Percentiles rank a stretch among this genome's conserved stretches.
Evolutionary conservation across 352 stramenopile genomes (phyloP).

Genomic region (Globisporangium middletonii): DNA sequence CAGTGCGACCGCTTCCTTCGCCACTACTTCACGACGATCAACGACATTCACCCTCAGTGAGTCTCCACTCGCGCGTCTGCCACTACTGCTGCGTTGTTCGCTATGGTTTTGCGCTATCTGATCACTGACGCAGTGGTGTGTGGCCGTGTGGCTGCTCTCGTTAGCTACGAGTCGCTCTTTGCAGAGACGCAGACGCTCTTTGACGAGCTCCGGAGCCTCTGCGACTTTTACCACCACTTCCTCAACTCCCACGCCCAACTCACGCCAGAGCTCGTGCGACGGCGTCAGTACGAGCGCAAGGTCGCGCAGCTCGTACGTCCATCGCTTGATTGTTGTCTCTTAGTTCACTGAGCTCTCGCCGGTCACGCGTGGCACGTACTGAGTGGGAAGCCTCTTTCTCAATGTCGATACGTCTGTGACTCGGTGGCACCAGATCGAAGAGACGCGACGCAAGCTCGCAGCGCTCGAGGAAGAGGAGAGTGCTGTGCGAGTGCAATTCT

Average conservation of each 20-base stretch:
- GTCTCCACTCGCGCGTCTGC: not conserved
- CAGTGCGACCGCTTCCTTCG: slow-evolving; percentile 78
- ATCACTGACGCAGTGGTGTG: not conserved
- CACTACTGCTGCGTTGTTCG: not conserved
- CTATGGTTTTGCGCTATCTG: not conserved
- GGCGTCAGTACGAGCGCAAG: slow-evolving; percentile 46
- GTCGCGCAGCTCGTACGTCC: slow-evolving; percentile 38
- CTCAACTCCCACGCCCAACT: slow-evolving; percentile 56
- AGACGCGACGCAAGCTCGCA: slow-evolving; percentile 43
- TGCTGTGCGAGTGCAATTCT: slow-evolving; percentile 35
- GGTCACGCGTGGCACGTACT: too few relatives aligned
- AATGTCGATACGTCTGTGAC: not conserved
- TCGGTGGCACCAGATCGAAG: slow-evolving; percentile 33
- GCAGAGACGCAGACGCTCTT: slow-evolving; percentile 65
- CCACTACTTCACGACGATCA: slow-evolving; percentile 79
- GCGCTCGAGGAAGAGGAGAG: slow-evolving; percentile 45
- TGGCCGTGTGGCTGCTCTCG: too few relatives aligned
- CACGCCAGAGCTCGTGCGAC: slow-evolving; percentile 43
- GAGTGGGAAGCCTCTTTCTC: too few relatives aligned
- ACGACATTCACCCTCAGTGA: slow-evolving; percentile 75
- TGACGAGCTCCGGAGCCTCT: slow-evolving; percentile 68
- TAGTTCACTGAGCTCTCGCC: not conserved
- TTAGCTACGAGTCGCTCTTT: slow-evolving; percentile 63
- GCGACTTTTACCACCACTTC: slow-evolving; percentile 84
- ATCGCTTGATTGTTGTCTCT: not conserved